phyloP scores from a whole-genome alignment of 2,329 filamentous ascomycete genomes.

The Diaporthe destruens region DNA sequence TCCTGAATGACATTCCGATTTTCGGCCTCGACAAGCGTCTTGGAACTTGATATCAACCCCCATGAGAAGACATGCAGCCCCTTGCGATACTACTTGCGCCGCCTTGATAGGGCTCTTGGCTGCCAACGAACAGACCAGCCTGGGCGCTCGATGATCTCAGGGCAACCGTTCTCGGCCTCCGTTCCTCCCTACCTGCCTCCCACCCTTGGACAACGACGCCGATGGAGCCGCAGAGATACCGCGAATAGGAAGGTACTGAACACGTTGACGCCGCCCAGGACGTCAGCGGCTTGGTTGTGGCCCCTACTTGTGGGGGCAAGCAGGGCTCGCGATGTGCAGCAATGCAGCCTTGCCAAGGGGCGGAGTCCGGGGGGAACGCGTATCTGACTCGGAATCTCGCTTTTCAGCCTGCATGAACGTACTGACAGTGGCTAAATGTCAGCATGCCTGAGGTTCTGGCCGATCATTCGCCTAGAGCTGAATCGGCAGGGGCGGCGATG shows the following conservation, averaged over 20 bases:
- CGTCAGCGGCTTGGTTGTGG: not conserved
- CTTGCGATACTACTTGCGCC: not conserved
- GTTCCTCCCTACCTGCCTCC: not conserved
- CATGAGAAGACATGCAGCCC: conserved; percentile 4
- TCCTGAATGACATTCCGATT: not conserved
- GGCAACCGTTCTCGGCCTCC: not conserved
- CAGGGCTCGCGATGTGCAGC: not conserved
- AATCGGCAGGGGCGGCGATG: not conserved
- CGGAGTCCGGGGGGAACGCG: conserved; percentile 2
- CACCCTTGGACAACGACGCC: not conserved
- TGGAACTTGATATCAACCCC: not conserved
- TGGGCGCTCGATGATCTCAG: not conserved
- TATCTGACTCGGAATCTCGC: conserved; percentile 13
- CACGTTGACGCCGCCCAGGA: not conserved
- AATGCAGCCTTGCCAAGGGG: conserved; percentile 5
- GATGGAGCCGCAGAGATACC: not conserved
- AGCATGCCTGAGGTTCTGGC: not conserved
- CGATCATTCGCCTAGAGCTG: not conserved
- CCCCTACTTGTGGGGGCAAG: conserved; percentile 7
- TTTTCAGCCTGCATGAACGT: not conserved
- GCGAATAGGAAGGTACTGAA: not conserved
- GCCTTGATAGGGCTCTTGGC: conserved; percentile 22
- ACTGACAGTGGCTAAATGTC: not conserved
- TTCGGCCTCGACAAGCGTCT: conserved; percentile 12
- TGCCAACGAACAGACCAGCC: not conserved